Base-by-base conservation (phyloP, 345 rosid species). In the Acer yangbiense region DNA sequence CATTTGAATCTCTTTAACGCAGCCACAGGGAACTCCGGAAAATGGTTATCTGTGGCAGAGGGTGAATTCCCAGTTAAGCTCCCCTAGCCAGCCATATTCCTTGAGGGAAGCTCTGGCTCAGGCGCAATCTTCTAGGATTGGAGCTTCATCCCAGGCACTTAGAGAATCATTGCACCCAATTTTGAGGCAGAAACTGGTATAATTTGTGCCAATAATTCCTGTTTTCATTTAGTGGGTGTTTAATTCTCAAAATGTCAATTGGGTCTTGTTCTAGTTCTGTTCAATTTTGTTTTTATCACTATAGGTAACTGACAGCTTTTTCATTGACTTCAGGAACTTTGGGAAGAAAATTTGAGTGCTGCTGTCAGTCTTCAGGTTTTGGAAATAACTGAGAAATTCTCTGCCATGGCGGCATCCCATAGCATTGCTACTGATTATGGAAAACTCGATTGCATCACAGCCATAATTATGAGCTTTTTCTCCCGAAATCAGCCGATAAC, bases 271-370 rank as follows among this genome's bases (percentile, higher is more conserved):
- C 52, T 62, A 52, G 41, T 41, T 73, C 48, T 76, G 62, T 68
- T 74, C 35, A 32, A 63, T 72, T 25, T 48, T 61, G 50, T 75
- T 68, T 68, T 52, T 39, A 14, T 57, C 61, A 63, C 17, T 69
- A 39, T 29, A n/a, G 72, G 78, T 71, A 44, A 73, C 75, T 83
- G 78, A 79, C 73, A 72, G 62, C 76, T 66, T 73, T 57, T 16
- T 43, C 55, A 35, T 83, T 80, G 58, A 41, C 83, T 86, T 68
- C 89, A 96, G 99, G 99, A 96, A 84, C 98, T 94, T 48, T 96
- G 99, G 99, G 99, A 96, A 88, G 99, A 96, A 90, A 96, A 94
- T 81, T 88, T 96, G 85, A 96, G 97, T 80, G 94, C 98, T 76
- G 88, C 98, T 81, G 97, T 96, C 76, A 91, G 97, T 86, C 99